Evolutionary conservation across 2,329 filamentous ascomycete genomes (phyloP).

Genomic region (Aaosphaeria pasadenensis): DNA sequence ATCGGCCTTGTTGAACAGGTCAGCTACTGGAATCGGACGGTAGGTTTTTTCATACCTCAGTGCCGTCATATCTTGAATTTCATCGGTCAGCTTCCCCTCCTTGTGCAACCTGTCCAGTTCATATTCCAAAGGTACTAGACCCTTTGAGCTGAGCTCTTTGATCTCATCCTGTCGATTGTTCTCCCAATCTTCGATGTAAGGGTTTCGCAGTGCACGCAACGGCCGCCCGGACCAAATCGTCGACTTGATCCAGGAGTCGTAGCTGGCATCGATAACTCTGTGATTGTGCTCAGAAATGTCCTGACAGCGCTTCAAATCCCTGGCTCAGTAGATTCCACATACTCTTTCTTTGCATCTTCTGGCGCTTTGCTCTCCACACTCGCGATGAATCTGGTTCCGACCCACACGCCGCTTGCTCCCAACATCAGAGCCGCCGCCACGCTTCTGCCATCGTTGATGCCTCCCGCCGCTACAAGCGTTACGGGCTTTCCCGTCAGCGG

Average conservation of each 20-base stretch:
- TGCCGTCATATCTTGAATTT: conserved; percentile 22
- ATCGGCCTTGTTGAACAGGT: conserved; percentile 11
- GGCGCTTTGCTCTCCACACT: conserved; percentile 17
- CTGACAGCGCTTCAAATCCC: neutral
- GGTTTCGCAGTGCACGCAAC: conserved; percentile 17
- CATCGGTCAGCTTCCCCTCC: conserved; percentile 25
- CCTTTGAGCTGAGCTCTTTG: conserved; percentile 17
- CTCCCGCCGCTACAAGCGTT: conserved; percentile 21
- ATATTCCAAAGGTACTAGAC: conserved; percentile 18
- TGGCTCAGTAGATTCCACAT: neutral
- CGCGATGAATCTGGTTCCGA: conserved; percentile 25
- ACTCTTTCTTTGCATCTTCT: conserved; percentile 15
- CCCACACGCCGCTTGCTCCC: conserved; percentile 26
- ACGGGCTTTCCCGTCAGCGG: conserved; percentile 18
- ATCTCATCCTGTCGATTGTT: conserved; percentile 21
- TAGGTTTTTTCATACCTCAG: conserved; percentile 13
- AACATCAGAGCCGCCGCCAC: conserved; percentile 23
- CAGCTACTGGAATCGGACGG: neutral
- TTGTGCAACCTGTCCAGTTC: conserved; percentile 22
- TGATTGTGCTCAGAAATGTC: neutral
- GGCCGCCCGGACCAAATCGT: conserved; percentile 22
- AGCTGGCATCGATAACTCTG: conserved; percentile 16
- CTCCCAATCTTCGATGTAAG: conserved; percentile 25
- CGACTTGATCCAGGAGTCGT: conserved; percentile 19
- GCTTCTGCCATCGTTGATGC: conserved; percentile 22